Evolutionary conservation across 768 basidiomycete genomes (phyloP).

Genomic region (Leccinum aurantiacum): DNA sequence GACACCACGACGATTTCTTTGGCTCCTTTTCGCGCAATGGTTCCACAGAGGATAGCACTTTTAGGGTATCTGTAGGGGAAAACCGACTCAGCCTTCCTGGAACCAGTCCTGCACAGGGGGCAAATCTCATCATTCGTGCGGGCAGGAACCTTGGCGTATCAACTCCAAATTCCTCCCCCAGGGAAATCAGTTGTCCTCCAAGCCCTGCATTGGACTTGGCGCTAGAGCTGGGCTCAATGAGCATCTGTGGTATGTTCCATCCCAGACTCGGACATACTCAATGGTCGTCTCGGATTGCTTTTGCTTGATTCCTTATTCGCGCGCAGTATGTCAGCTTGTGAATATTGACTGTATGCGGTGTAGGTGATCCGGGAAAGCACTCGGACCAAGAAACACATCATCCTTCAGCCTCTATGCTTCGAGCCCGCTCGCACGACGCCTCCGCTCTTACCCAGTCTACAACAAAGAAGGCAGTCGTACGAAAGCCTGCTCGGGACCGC

Average conservation of each 20-base stretch:
- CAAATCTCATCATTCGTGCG: background rate
- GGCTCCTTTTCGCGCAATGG: background rate
- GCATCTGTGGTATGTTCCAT: slow-evolving; percentile 30
- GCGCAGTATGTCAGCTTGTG: background rate
- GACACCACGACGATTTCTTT: background rate
- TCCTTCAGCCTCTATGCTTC: slow-evolving; percentile 2
- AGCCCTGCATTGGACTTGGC: slow-evolving; percentile 24
- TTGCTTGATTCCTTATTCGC: background rate
- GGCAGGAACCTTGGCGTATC: background rate
- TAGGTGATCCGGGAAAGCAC: slow-evolving; percentile 15
- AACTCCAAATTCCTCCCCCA: slow-evolving; percentile 1
- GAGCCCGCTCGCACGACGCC: slow-evolving; percentile 23
- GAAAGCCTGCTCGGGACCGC: slow-evolving; percentile 34
- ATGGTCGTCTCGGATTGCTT: slow-evolving; percentile 1
- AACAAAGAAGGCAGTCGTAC: slow-evolving; percentile 14
- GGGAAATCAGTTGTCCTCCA: slow-evolving; percentile 1
- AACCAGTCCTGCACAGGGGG: slow-evolving; percentile 11
- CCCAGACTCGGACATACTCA: background rate
- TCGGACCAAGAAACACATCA: slow-evolving; percentile 11
- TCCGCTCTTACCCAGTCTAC: background rate
- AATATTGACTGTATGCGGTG: slow-evolving; percentile 9
- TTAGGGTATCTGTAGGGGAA: slow-evolving; percentile 7
- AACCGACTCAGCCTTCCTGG: slow-evolving; percentile 11
- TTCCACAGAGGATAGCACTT: background rate
- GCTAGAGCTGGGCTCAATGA: slow-evolving; percentile 24